Conservation (phyloP, 164 flowering plant species). For the Nymphaea colorata region DNA sequence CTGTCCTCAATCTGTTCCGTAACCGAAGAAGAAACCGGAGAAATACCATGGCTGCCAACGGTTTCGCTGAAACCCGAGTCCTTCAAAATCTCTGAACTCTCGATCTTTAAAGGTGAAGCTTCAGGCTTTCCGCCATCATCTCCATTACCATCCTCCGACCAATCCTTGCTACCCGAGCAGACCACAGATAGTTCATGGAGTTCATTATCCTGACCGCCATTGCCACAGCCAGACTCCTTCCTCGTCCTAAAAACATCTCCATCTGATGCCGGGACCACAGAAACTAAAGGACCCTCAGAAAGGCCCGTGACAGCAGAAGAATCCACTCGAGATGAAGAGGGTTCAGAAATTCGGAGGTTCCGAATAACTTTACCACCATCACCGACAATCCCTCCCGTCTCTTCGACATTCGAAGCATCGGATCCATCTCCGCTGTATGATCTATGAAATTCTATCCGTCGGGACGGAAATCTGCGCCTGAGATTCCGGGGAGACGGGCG, state of each 20-base stretch:
- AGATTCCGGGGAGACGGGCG: conserved; percentile 6
- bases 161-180: no score
- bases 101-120: not conserved
- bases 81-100: not conserved
- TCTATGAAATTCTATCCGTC: not conserved
- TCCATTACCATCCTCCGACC: no score
- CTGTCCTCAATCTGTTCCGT: conserved; percentile 4
- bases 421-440: conserved; percentile 1
- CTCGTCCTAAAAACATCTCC: not conserved
- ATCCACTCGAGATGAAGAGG: not conserved
- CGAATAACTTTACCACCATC: not conserved
- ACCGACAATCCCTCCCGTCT: not conserved
- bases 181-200: no score
- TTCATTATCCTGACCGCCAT: no score
- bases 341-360: not conserved
- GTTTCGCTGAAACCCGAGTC: not conserved
- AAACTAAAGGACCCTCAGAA: not conserved
- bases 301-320: not conserved
- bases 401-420: not conserved
- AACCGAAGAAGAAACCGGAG: not conserved
- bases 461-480: conserved; percentile 19
- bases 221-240: not conserved
- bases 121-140: no score
- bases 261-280: not conserved
- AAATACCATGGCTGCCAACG: not conserved